Conservation (phyloP, 257 asterid species). For the Solanum arcanum region DNA sequence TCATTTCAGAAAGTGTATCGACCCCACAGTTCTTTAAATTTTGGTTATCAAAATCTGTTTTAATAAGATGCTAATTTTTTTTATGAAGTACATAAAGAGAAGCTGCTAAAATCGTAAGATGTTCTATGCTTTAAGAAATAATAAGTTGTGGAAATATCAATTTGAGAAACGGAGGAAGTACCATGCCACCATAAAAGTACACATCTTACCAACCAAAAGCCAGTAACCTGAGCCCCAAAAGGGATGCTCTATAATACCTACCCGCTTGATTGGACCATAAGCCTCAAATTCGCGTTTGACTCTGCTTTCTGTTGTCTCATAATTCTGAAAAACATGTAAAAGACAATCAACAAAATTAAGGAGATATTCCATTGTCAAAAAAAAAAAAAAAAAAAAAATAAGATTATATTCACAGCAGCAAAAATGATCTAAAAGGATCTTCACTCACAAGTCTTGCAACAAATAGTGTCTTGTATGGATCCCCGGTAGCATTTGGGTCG, state of each 20-base stretch:
- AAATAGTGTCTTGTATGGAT: conserved; percentile 92
- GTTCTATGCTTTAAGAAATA: not conserved
- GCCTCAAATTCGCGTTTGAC: conserved; percentile 98
- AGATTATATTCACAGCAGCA: not conserved
- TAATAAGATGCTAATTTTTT: not conserved
- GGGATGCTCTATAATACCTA: conserved; percentile 79
- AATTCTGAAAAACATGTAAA: conserved; percentile 40
- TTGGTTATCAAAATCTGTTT: not conserved
- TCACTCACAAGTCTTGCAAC: conserved; percentile 88
- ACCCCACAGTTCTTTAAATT: not conserved
- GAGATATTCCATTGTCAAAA: not conserved
- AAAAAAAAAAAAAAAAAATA: too few species aligned
- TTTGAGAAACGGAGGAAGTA: not conserved
- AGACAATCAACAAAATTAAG: not conserved
- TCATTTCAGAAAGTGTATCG: not conserved
- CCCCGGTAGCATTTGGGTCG: conserved; percentile 79
- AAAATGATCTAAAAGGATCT: not conserved
- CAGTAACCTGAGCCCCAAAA: conserved; percentile 57
- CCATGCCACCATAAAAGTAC: conserved; percentile 14
- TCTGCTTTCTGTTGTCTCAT: conserved; percentile 92
- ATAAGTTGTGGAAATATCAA: not conserved
- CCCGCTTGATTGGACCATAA: conserved; percentile 98
- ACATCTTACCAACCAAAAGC: conserved; percentile 77
- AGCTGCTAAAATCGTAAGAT: not conserved
- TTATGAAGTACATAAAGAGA: not conserved